Base-by-base conservation (phyloP, 768 basidiomycete genomes). In the Chalciporus sphaerocephalus region DNA sequence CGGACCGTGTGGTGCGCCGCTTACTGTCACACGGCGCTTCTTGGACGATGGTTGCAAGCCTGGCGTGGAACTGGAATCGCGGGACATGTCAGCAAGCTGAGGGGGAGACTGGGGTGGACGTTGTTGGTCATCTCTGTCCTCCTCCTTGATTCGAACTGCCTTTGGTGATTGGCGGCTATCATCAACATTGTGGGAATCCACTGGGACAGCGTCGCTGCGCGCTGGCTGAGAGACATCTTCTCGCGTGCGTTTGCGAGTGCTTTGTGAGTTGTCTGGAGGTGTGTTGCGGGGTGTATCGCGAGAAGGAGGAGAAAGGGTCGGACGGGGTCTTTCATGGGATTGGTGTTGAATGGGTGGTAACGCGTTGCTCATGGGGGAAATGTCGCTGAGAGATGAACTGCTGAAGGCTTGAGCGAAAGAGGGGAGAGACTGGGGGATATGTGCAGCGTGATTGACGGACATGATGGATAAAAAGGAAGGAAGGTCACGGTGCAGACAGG, bases 331-430 rank as follows among this genome's bases (percentile, higher is more conserved):
- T 64, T 66, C 40, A 59, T 60, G 68, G 40, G 55, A 69, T 40
- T 66, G 72, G 36, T 70, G 55, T 45, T 85, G 81, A 39, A 87
- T 85, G 44, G 84, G 85, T 10, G 86, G 85, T 3, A 87, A 70
- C 33, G 79, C 68, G 62, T 81, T 83, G 64, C 68, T 77, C 45
- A 69, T 67, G 27, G 70, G 61, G 1, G 76, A 63, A 17, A 80
- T 72, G 48, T 66, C 73, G 64, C 61, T 70, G 44, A 85, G 66
- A 6, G 81, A 79, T 1, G 76, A 74, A 41, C 55, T 69, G 61
- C 75, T 79, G 68, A 90, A 90, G 0, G 87, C 79, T 68, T 85
- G 82, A 2, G 83, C 81, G 65, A 90, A 90, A 34, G 87, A 85
- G 32, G 87, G 87, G 30, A 90, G 78, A 9, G 85, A 82, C 62